Base-by-base conservation (phyloP, 129 eudicot genomes). In the Scalesia atractyloides region DNA sequence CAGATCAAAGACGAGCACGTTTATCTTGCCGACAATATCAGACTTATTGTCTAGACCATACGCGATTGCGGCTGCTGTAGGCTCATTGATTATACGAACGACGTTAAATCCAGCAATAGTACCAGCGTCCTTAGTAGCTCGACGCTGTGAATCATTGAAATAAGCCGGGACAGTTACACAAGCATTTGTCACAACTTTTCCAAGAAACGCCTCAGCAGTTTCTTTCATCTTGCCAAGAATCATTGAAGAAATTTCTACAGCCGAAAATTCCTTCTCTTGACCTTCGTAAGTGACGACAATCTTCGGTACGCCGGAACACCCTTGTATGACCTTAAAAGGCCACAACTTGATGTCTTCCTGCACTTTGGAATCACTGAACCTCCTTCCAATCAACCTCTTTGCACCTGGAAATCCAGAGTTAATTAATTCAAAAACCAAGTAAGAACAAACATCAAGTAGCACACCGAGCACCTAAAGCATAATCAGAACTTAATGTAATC, bases 331-430 rank as follows among this genome's bases (percentile, higher is more conserved):
- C 48, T 9, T 69, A 16, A 66, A 43, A 6, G 56, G 70, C 56
- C 56, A 66, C 54, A 66, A 7, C 37, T 44, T 66, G 10, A 41
- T 19, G 37, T 66, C 39, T 5, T 20, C 18, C 12, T 66, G 70
- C 13, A 66, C 54, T 43, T 66, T 11, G 5, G 39, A 44, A 20
- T 66, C 70, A 44, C 56, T 66, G 20, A 44, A 66, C 47, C 17
- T 66, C 19, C 63, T 69, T 16, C 50, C 73, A 69, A 51, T 60
- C 16, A 69, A 8, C 73, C 73, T 69, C n/a, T 69, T 69, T n/a
- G 62, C 73, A 68, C 50, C 60, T 68, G 1, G 7, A 41, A 41
- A 41, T 41, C 46, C 46, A 39, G 4, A 39, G 11, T 39, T 39
- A 39, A 39, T 39, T 39, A 39, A 39, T 39, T 39, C 11, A 39